phyloP scores from a whole-genome alignment of 2,329 filamentous ascomycete genomes.

The Corniculantispora saksenae region DNA sequence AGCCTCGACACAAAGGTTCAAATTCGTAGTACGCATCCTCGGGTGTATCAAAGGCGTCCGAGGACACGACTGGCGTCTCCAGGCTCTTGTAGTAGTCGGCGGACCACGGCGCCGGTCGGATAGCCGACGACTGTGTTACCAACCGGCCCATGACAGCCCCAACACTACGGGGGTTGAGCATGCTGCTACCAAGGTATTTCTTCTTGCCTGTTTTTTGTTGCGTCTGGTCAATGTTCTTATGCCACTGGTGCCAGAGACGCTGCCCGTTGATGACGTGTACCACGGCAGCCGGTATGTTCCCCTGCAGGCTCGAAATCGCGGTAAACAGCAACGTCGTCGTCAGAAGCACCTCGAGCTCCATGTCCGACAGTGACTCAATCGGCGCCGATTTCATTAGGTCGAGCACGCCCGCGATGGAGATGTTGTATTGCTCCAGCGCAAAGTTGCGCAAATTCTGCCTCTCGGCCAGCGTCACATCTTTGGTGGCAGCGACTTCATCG shows the following conservation, averaged over 20 bases:
- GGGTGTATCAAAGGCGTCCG: background rate
- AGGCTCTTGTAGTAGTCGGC: slow-evolving; percentile 2
- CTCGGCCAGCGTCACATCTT: background rate
- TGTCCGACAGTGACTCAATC: background rate
- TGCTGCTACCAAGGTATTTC: background rate
- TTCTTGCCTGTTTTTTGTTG: too few species aligned
- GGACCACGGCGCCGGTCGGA: slow-evolving; percentile 2
- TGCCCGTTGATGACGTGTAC: slow-evolving; percentile 4
- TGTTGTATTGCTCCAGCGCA: slow-evolving; percentile 12
- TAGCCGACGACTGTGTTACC: background rate
- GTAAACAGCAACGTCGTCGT: slow-evolving; percentile 7
- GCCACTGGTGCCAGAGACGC: background rate
- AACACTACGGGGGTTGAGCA: background rate
- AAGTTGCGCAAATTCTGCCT: background rate
- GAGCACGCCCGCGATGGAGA: background rate
- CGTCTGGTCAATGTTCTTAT: background rate
- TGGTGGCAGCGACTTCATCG: too few species aligned
- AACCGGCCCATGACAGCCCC: background rate
- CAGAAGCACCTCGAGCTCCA: slow-evolving; percentile 1
- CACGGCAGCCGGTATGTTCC: background rate
- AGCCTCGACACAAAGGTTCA: slow-evolving; percentile 7
- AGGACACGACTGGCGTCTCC: background rate
- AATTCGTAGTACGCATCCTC: slow-evolving; percentile 11
- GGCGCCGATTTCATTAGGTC: background rate
- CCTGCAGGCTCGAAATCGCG: slow-evolving; percentile 3